A percentile compares a stretch with the other conserved stretches of the same genome.
Evolutionary conservation across 208 protist genomes (phyloP).

Genomic region (Porcisia deanei): DNA sequence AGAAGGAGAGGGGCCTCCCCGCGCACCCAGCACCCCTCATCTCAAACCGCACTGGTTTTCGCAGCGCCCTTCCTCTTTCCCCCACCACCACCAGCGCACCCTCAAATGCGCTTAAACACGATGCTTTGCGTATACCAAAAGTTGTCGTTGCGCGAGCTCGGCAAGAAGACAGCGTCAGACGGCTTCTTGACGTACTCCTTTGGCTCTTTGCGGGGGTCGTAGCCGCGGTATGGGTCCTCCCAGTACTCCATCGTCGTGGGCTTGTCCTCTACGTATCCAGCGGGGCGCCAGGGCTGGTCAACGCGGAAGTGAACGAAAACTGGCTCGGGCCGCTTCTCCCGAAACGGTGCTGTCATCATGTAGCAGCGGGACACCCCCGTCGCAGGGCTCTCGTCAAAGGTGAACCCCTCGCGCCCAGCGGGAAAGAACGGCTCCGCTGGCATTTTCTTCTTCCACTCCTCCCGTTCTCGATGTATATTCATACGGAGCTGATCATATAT

Average conservation of each 20-base stretch:
- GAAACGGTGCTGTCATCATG: constrained; percentile 79
- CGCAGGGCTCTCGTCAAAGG: constrained; percentile 78
- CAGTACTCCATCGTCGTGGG: constrained; percentile 79
- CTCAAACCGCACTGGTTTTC: too few relatives aligned
- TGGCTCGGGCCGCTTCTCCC: constrained; percentile 43
- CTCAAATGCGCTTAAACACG: constrained; percentile 83
- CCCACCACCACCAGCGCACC: not conserved
- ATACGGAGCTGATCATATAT: constrained; percentile 80
- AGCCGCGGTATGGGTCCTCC: constrained; percentile 84
- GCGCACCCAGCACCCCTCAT: not conserved
- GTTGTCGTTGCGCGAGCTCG: constrained; percentile 55
- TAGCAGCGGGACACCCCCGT: constrained; percentile 80
- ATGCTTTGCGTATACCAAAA: constrained; percentile 92
- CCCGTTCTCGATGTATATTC: constrained; percentile 53
- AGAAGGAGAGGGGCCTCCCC: not conserved
- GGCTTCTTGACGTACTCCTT: constrained; percentile 79
- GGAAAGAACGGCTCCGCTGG: constrained; percentile 69
- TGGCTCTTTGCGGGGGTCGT: constrained; percentile 76
- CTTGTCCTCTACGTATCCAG: constrained; percentile 76
- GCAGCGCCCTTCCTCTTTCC: not conserved
- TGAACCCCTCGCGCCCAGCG: constrained; percentile 67
- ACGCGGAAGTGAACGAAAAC: constrained; percentile 59
- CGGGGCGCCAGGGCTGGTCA: constrained; percentile 71
- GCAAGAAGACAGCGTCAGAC: constrained; percentile 60
- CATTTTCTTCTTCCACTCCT: constrained; percentile 63